Percentiles rank a stretch among this genome's conserved stretches.
These are phyloP conservation scores for Berberis thunbergii DNA, from an alignment of 164 flowering plant species.

Conservation along the genomic window DNA sequence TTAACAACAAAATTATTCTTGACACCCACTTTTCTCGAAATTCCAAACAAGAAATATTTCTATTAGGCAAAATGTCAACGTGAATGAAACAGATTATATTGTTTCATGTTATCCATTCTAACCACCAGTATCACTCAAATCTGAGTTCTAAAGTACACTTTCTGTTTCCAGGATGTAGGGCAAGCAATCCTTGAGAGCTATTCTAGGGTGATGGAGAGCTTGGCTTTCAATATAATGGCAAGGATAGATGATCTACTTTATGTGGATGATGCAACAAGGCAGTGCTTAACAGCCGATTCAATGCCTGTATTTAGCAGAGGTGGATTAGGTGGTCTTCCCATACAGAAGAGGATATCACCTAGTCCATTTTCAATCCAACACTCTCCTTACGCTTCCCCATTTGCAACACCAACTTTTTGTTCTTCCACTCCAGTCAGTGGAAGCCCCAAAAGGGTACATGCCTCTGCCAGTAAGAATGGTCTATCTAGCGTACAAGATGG, in stretches of 20 bases:
- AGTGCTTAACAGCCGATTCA: conserved; percentile 29
- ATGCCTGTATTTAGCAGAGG: conserved; percentile 23
- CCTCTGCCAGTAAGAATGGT: conserved; percentile 4
- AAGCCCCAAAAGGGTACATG: conserved; percentile 25
- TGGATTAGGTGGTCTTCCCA: conserved; percentile 23
- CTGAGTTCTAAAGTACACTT: not conserved
- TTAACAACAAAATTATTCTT: no score
- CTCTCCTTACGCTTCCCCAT: conserved; percentile 33
- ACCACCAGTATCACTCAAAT: no score
- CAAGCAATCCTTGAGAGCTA: conserved; percentile 82
- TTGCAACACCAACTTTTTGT: conserved; percentile 30
- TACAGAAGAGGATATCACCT: conserved; percentile 37
- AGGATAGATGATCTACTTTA: conserved; percentile 68
- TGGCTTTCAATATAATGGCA: conserved; percentile 69
- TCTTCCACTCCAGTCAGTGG: conserved; percentile 21
- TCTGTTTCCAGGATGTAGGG: conserved; percentile 65
- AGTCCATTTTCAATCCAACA: conserved; percentile 36
- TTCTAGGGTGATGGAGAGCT: conserved; percentile 76
- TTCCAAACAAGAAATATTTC: no score
- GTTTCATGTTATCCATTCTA: no score
- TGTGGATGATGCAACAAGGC: conserved; percentile 54
- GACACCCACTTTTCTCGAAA: no score
- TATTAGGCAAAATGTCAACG: no score
- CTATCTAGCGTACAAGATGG: conserved; percentile 10
- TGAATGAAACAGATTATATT: no score